These are phyloP conservation scores for Oleoguttula mirabilis DNA, from an alignment of 495 filamentous ascomycete genomes.

Conservation along the genomic window DNA sequence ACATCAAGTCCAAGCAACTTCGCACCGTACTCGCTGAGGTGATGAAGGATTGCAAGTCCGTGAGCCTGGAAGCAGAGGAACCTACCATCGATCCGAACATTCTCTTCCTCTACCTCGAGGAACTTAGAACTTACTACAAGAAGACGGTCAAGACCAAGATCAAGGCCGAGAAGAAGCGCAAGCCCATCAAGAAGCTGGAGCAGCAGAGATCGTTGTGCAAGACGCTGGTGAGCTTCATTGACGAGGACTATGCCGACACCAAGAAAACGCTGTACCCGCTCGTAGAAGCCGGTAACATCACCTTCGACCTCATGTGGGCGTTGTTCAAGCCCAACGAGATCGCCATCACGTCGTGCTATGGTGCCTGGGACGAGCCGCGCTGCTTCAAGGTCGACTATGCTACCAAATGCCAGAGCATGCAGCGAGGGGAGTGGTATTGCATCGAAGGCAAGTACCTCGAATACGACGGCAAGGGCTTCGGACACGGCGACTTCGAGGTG, in stretches of 20 bases:
- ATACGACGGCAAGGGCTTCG: slow-evolving; percentile 68
- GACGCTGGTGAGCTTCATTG: slow-evolving; percentile 66
- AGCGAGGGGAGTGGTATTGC: slow-evolving; percentile 68
- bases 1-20: slow-evolving; percentile 75
- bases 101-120: slow-evolving; percentile 79
- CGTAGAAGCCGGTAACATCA: slow-evolving; percentile 73
- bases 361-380: slow-evolving; percentile 65
- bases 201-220: slow-evolving; percentile 54
- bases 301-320: slow-evolving; percentile 83
- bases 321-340: slow-evolving; percentile 85
- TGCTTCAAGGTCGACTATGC: slow-evolving; percentile 84
- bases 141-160: slow-evolving; percentile 55
- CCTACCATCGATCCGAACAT: slow-evolving; percentile 71
- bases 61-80: slow-evolving; percentile 69
- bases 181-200: slow-evolving; percentile 45
- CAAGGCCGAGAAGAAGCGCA: slow-evolving; percentile 52
- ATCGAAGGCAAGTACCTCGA: slow-evolving; percentile 78
- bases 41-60: slow-evolving; percentile 70
- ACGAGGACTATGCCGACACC: slow-evolving; percentile 65
- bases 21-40: slow-evolving; percentile 61
- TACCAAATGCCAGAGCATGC: slow-evolving; percentile 56
- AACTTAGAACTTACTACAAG: slow-evolving; percentile 48
- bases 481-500: slow-evolving; percentile 55
- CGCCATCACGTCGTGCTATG: slow-evolving; percentile 70
- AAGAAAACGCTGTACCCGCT: slow-evolving; percentile 78